phyloP scores from a whole-genome alignment of 2,329 filamentous ascomycete genomes.

The Escovopsis weberi region DNA sequence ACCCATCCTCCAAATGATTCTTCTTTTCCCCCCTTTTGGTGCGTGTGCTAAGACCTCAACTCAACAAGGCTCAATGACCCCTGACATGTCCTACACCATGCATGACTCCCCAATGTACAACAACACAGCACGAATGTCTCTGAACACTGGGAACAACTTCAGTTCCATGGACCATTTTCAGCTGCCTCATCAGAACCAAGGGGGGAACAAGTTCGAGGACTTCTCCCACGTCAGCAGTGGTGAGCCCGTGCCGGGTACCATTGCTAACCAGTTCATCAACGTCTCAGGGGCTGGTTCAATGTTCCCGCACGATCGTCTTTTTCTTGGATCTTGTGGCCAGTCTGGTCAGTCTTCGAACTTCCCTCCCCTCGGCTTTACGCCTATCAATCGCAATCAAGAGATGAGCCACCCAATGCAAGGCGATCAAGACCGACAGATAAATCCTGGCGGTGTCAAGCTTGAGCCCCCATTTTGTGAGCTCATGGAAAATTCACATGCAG shows the following conservation, averaged over 20 bases:
- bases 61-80: conserved; percentile 12
- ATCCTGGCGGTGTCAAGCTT: conserved; percentile 10
- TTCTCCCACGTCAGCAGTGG: conserved; percentile 9
- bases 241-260: conserved; percentile 10
- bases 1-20: not conserved
- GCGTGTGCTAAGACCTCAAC: not conserved
- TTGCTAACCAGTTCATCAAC: conserved; percentile 13
- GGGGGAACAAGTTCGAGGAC: conserved; percentile 15
- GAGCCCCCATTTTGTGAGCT: conserved; percentile 14
- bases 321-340: conserved; percentile 14
- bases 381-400: conserved; percentile 14
- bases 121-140: conserved; percentile 15
- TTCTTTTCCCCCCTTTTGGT: conserved; percentile 5
- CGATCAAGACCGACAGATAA: conserved; percentile 4
- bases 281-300: conserved; percentile 19
- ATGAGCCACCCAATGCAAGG: conserved; percentile 8
- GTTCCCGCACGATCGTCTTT: conserved; percentile 17
- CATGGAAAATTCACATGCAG: conserved; percentile 8
- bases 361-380: conserved; percentile 16
- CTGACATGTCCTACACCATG: conserved; percentile 16
- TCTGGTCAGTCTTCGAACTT: conserved; percentile 9
- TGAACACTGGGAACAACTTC: conserved; percentile 12
- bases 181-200: conserved; percentile 10
- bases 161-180: conserved; percentile 15
- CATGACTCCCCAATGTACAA: conserved; percentile 18